Base-by-base conservation (phyloP, 768 basidiomycete species). In the Amanita brunnescens region DNA sequence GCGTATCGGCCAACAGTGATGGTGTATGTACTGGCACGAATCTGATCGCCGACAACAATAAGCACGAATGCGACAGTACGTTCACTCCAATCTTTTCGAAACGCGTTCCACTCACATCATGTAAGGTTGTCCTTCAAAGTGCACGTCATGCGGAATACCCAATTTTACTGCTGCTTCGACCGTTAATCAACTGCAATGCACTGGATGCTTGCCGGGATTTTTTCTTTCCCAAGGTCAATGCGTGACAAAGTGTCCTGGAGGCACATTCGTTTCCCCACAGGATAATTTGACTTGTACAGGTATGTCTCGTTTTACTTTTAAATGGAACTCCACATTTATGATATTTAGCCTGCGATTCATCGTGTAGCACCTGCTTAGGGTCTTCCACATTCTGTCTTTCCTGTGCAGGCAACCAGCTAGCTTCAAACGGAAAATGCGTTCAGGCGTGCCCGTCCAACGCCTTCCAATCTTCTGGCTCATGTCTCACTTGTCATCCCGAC, bases 401-500 rank as follows among this genome's bases (percentile, higher is more conserved):
- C 1, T 94, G 91, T 62, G 59, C 76, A 13, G 75, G 78, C 55
- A 79, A 77, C 49, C 75, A 80, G 57, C 74, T 89, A 18, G 87
- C 87, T 10, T 79, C 81, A 3, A 64, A 68, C 37, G 91, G 91
- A 10, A 77, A 77, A 65, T 94, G 91, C 61, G 76, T 86, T 32
- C 64, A 78, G 2, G 73, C 77, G 14, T 92, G 90, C 61, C 87
- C 90, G 0, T 71, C 79, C 9, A 77, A 75, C 53, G 80, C 83
- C 1, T 86, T 90, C 70, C 67, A 78, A 46, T 77, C 85, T 6
- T 73, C 78, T 7, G 76, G 79, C 6, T 66, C 79, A 13, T 93
- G 91, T 66, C 63, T 81, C 44, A 56, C 79, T 6, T 94, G 91
- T 65, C 87, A 92, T 57, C 79, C 87, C 0, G 90, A 92, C 64